Evolutionary conservation across 2,329 filamentous ascomycete genomes (phyloP).

Genomic region (Trichoderma afroharzianum): DNA sequence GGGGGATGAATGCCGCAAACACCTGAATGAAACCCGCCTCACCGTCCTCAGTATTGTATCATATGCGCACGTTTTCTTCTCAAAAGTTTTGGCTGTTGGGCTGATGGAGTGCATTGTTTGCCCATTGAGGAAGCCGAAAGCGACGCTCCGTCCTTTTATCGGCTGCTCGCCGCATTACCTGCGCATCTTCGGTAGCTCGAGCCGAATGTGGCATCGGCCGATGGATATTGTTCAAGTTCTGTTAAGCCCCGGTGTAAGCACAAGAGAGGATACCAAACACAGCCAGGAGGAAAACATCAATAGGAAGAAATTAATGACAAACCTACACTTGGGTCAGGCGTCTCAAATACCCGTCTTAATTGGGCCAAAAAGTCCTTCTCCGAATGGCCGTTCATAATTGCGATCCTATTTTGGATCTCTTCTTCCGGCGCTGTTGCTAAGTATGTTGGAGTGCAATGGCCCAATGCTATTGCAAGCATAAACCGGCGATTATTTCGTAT

Average conservation of each 20-base stretch:
- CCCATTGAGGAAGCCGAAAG: conserved; percentile 31
- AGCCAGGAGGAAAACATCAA: background rate
- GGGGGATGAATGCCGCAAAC: conserved; percentile 8
- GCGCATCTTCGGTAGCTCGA: conserved; percentile 27
- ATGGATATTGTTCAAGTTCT: conserved; percentile 34
- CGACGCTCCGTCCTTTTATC: conserved; percentile 25
- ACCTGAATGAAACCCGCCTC: background rate
- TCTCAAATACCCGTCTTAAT: conserved; percentile 21
- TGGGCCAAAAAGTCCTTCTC: conserved; percentile 27
- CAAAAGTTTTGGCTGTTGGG: background rate
- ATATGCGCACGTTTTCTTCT: background rate
- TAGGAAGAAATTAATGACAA: background rate
- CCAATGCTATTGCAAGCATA: conserved; percentile 28
- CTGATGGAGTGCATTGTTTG: conserved; percentile 22
- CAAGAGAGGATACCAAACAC: background rate
- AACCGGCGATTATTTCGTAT: conserved; percentile 30
- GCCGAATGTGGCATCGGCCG: conserved; percentile 21
- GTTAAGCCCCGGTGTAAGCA: background rate
- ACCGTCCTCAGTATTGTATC: background rate
- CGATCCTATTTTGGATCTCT: conserved; percentile 27
- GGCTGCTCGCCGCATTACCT: conserved; percentile 33
- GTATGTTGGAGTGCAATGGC: conserved; percentile 25
- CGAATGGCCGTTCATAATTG: conserved; percentile 26
- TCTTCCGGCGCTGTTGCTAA: conserved; percentile 28
- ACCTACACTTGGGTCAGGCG: conserved; percentile 35